These are phyloP conservation scores for Colletotrichum endophyticum DNA, from an alignment of 2,329 filamentous ascomycete genomes.

Conservation along the genomic window DNA sequence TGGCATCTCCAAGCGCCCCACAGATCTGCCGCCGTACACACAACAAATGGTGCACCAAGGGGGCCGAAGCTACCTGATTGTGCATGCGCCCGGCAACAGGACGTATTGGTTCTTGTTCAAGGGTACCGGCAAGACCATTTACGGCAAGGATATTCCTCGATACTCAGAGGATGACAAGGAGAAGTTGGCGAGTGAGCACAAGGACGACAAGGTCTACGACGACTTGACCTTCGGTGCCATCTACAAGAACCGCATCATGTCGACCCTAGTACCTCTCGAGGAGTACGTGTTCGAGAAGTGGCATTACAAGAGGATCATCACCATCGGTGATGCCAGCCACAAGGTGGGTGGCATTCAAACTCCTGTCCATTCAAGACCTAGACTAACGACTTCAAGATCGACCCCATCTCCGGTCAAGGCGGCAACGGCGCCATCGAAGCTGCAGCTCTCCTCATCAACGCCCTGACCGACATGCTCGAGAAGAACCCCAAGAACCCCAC, in stretches of 20 bases:
- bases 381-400: conserved; percentile 13
- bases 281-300: conserved; percentile 43
- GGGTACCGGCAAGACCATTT: conserved; percentile 28
- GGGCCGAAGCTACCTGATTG: conserved; percentile 29
- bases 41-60: conserved; percentile 17
- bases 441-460: conserved; percentile 24
- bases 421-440: conserved; percentile 31
- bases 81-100: conserved; percentile 31
- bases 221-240: conserved; percentile 33
- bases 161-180: conserved; percentile 36
- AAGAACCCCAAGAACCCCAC: background rate
- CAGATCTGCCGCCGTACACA: background rate
- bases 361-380: background rate
- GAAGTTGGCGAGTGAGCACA: conserved; percentile 27
- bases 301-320: conserved; percentile 40
- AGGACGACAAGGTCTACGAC: conserved; percentile 24
- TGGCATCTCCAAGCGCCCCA: conserved; percentile 35
- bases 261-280: conserved; percentile 26
- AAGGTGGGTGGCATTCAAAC: conserved; percentile 29
- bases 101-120: conserved; percentile 42
- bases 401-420: conserved; percentile 28
- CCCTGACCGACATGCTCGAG: background rate
- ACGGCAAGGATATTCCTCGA: conserved; percentile 33
- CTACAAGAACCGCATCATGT: conserved; percentile 29
- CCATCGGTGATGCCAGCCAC: conserved; percentile 46